Evolutionary conservation across 108 stramenopile species (phyloP), one percentile per base, ranked within the genome.

Genomic region (Skeletonema menzelii): DNA sequence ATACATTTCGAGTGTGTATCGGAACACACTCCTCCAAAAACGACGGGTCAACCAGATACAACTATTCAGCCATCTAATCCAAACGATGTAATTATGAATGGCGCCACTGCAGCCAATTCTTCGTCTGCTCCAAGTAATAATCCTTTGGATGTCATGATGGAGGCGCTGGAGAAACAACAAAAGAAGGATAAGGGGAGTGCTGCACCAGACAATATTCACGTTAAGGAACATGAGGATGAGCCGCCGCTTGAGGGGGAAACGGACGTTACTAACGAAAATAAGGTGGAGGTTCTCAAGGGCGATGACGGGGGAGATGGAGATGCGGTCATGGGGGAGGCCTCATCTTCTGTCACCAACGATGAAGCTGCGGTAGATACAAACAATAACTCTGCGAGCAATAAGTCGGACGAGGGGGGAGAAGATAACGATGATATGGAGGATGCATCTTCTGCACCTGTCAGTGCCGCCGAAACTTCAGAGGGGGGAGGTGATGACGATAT

Each of bases 401-500:
- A 42, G 40, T 42, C 40, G 14, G 47, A 22, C 19, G 47, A 22
- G 19, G 49, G 49, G 19, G 49, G 49, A 22, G 49, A 53, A 15
- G 49, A 53, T 10, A 53, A 53, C 8, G 22, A 53, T 22, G 22
- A 53, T 11, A 53, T 53, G 49, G 49, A 22, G 49, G 49, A 53
- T 53, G 49, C 22, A 5, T 53, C 49, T 22, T 53, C 49, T 4
- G 49, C 49, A 8, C 8, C 49, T n/a, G 4, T n/a, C 24, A 53
- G 49, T 22, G 49, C 8, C 2, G 22, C 10, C 2, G 49, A 53
- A 22, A 5, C 22, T 3, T 53, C 59, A n/a, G 59, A 42, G 59
- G 59, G 44, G 59, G 59, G 59, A 47, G 59, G 44, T 8, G 59
- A 44, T 47, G 59, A 60, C 0, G 59, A 47, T 47, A 37, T 47